Base-by-base conservation (phyloP, 441 rosid species). In the Populus hybrid region DNA sequence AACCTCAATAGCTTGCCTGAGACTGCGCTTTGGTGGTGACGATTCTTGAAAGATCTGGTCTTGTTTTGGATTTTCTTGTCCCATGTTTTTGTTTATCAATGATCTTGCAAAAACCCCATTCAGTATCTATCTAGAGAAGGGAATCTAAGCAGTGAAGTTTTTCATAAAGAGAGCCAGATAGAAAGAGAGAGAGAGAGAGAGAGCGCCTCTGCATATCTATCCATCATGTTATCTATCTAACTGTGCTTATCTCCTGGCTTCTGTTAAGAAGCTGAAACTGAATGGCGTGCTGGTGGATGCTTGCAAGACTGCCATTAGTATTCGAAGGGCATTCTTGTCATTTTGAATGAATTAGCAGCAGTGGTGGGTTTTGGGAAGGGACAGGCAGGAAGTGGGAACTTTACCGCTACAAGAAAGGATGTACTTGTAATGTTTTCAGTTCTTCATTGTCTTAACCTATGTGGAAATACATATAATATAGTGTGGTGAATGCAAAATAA, bases 1-100 rank as follows among this genome's bases (percentile, higher is more conserved):
- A 10, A 78, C 83, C 80, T 92, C 95, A 74, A 87, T 83, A 78
- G 88, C 89, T 80, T 80, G 84, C 4, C 76, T 73, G 66, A 86
- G 75, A 73, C 85, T 84, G 61, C 86, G 57, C 46, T 80, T 65
- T 70, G 59, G 9, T 23, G 81, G 32, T 10, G 83, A 68, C 50
- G 85, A 80, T 75, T 80, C 75, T 65, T 77, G 24, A n/a, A 78
- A 59, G 67, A 61, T 73, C 36, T 63, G 80, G 30, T 76, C 61
- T 23, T 80, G 79, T 63, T 50, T 32, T 14, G 81, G 78, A 46
- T 75, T 76, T 71, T 84, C 88, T 82, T 77, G 89, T 11, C 81
- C 88, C 98, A 90, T 89, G 64, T 79, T 82, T 21, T 66, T 10
- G 7, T 69, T 69, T 53, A 72, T 19, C 46, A 78, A 34, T 73